phyloP scores from a whole-genome alignment of 495 filamentous ascomycete species.

The Cairneyella variabilis region DNA sequence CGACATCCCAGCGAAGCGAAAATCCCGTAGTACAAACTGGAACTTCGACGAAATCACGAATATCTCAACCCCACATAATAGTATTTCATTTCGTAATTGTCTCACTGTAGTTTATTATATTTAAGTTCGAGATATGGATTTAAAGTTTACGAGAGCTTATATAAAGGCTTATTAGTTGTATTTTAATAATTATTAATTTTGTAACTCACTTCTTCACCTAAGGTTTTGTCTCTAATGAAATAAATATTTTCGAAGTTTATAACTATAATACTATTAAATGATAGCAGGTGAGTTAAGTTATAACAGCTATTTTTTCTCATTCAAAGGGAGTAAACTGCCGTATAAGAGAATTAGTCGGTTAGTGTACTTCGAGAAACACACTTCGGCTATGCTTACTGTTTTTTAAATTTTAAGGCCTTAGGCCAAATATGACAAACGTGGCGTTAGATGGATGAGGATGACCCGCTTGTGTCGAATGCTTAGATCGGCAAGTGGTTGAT shows the following conservation, averaged over 20 bases:
- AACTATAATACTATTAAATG: slow-evolving; percentile 10
- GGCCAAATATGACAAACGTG: not conserved
- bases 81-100: not conserved
- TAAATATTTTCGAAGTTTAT: slow-evolving; percentile 12
- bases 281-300: slow-evolving; percentile 8
- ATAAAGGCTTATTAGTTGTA: slow-evolving; percentile 6
- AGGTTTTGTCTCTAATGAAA: not conserved
- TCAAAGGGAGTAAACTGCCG: slow-evolving; percentile 3
- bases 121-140: not conserved
- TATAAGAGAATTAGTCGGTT: slow-evolving; percentile 1
- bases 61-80: slow-evolving; percentile 10
- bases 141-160: not conserved
- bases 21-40: no score
- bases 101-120: not conserved
- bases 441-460: not conserved
- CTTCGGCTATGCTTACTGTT: slow-evolving; percentile 8
- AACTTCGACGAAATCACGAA: not conserved
- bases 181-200: slow-evolving; percentile 9
- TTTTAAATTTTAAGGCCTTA: slow-evolving; percentile 9
- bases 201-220: not conserved
- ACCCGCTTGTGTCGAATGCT: no score
- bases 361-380: not conserved
- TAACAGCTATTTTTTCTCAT: slow-evolving; percentile 1
- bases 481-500: no score
- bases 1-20: no score